These are phyloP conservation scores for Acanthochlamys bracteata DNA, from an alignment of 106 monocot species.

Conservation along the genomic window DNA sequence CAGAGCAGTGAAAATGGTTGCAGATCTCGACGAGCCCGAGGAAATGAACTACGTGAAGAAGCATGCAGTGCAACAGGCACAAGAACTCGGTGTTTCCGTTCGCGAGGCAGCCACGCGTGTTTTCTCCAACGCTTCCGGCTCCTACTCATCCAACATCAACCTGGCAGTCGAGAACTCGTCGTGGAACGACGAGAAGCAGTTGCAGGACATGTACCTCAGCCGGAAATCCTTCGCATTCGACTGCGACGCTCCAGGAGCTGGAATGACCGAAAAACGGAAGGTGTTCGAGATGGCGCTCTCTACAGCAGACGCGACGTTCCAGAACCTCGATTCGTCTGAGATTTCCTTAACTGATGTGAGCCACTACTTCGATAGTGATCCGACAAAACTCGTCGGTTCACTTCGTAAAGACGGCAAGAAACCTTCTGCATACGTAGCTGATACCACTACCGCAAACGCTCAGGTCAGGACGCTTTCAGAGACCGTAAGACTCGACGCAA, in stretches of 20 bases:
- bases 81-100: conserved; percentile 41
- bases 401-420: conserved; percentile 62
- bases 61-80: conserved; percentile 62
- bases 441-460: conserved; percentile 80
- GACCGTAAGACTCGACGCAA: conserved; percentile 74
- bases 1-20: conserved; percentile 75
- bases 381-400: conserved; percentile 60
- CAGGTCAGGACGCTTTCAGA: conserved; percentile 72
- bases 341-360: conserved; percentile 77
- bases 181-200: conserved; percentile 82
- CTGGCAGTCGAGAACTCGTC: conserved; percentile 83
- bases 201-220: conserved; percentile 85
- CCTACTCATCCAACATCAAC: conserved; percentile 82
- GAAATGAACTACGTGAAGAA: conserved; percentile 68
- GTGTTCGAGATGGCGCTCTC: conserved; percentile 74
- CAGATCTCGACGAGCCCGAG: conserved; percentile 66
- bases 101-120: conserved; percentile 70
- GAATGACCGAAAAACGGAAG: conserved; percentile 64
- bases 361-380: conserved; percentile 86
- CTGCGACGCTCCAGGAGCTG: conserved; percentile 63
- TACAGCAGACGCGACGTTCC: conserved; percentile 80
- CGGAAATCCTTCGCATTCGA: conserved; percentile 80
- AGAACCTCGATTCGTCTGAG: conserved; percentile 82
- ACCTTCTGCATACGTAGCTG: conserved; percentile 59
- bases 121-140: conserved; percentile 81